Conservation (phyloP, 1,284 basidiomycete genomes). For the Fomes fomentarius region DNA sequence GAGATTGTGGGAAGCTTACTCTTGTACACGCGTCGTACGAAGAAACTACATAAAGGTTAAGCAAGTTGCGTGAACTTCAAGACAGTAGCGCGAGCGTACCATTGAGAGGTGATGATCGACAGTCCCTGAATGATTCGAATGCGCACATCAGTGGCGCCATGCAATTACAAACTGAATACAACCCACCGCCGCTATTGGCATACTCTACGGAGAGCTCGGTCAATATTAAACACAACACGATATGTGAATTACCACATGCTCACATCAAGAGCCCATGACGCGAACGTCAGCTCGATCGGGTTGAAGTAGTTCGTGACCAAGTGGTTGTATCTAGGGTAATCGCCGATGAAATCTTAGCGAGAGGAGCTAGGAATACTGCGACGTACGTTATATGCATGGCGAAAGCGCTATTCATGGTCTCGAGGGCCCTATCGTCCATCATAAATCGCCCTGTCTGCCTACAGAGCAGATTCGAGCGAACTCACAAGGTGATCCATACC, state of each 20-base stretch:
- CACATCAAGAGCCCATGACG: not conserved
- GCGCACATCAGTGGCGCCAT: not conserved
- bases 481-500: not conserved
- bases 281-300: not conserved
- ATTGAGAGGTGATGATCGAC: not conserved
- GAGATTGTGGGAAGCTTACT: not conserved
- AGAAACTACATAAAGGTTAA: not conserved
- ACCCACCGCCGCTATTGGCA: not conserved
- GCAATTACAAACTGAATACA: not conserved
- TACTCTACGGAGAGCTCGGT: not conserved
- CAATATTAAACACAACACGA: not conserved
- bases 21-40: not conserved
- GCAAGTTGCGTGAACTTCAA: not conserved
- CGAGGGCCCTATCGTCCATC: not conserved
- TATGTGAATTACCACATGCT: not conserved
- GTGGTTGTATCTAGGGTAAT: not conserved
- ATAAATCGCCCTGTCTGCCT: too few species aligned
- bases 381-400: not conserved
- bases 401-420: not conserved
- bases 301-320: conserved; percentile 1
- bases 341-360: not conserved
- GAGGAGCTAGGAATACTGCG: too few species aligned
- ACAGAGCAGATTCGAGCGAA: not conserved
- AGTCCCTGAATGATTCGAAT: not conserved
- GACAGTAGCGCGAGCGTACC: not conserved